Percentiles rank a stretch among this genome's conserved stretches.
These are phyloP conservation scores for Magnolia changhungtana DNA, from an alignment of 164 flowering plant species.

Conservation along the genomic window DNA sequence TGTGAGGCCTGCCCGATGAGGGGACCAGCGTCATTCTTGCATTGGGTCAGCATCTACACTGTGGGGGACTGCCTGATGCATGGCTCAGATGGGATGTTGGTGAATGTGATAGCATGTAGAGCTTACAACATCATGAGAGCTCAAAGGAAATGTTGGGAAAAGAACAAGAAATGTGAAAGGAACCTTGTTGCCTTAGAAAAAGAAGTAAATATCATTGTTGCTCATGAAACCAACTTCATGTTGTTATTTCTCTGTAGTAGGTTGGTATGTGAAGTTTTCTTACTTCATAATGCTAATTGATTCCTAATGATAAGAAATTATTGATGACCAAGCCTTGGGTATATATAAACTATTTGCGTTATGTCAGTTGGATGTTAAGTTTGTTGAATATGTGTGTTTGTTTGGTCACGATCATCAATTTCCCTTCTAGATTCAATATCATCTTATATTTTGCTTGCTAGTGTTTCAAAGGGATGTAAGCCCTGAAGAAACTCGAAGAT, in stretches of 20 bases:
- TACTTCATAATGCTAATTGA: background rate
- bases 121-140: too few relatives aligned
- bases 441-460: background rate
- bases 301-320: background rate
- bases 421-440: background rate
- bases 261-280: background rate
- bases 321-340: background rate
- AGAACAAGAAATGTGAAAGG: background rate
- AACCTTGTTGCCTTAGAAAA: background rate
- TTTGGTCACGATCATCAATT: background rate
- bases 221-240: background rate
- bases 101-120: too few relatives aligned
- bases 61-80: background rate
- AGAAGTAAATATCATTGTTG: too few relatives aligned
- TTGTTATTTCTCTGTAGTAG: background rate
- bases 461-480: background rate
- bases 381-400: background rate
- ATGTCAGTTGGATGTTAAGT: background rate
- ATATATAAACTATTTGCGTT: background rate
- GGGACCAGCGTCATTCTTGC: background rate
- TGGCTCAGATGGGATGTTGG: background rate
- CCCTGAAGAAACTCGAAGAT: background rate
- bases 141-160: background rate
- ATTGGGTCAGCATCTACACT: background rate
- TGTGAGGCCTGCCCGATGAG: background rate